A percentile compares a stretch with the other conserved stretches of the same genome.
phyloP scores from a whole-genome alignment of 1,284 basidiomycete genomes.

The Termitomyces sp. region DNA sequence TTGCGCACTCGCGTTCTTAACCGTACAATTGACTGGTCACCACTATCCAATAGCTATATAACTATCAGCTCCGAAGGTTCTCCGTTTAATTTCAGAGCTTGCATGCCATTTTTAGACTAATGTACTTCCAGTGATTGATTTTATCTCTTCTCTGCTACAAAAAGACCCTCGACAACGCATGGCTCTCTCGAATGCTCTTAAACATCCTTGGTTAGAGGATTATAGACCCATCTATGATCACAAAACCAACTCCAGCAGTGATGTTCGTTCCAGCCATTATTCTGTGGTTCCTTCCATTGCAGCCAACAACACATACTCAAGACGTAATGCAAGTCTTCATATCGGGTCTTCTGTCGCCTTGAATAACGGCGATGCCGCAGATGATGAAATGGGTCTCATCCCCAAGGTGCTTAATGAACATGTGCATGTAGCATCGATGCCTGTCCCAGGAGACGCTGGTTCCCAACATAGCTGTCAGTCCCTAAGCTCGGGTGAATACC shows the following conservation, averaged over 20 bases:
- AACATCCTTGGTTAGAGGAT: conserved; percentile 35
- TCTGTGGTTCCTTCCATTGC: neutral
- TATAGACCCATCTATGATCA: conserved; percentile 25
- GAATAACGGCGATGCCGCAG: neutral
- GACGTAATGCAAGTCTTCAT: too few species aligned
- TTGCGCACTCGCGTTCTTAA: conserved; percentile 46
- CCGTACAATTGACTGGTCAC: conserved; percentile 58
- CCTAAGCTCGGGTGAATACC: neutral
- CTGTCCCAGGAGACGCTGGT: neutral
- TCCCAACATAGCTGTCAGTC: neutral
- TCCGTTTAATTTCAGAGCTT: neutral
- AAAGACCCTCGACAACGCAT: conserved; percentile 28
- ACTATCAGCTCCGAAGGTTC: conserved; percentile 27
- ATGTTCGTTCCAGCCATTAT: conserved; percentile 4
- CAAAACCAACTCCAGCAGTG: conserved; percentile 5
- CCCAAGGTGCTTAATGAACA: neutral
- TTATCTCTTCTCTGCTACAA: conserved; percentile 31
- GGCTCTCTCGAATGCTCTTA: conserved; percentile 26
- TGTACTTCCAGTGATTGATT: conserved; percentile 26
- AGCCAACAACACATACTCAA: neutral
- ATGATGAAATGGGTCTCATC: neutral
- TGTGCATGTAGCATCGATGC: neutral
- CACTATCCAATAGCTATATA: conserved; percentile 27
- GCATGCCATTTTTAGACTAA: neutral
- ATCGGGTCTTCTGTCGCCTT: neutral